phyloP scores from a whole-genome alignment of 2,329 filamentous ascomycete genomes.

The Teratosphaeria destructans region DNA sequence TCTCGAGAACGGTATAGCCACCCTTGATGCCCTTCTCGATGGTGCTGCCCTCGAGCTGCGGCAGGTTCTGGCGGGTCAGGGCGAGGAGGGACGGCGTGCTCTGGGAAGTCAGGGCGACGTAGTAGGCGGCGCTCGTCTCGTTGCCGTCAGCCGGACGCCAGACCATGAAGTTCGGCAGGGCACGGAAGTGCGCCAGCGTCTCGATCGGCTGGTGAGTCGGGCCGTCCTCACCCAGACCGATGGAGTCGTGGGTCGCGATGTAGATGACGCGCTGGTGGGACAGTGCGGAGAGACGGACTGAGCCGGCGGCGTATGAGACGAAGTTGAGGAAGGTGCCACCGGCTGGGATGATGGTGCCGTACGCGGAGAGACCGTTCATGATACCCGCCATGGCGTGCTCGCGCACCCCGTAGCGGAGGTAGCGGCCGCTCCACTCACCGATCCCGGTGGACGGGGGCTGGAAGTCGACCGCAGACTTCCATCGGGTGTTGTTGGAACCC shows the following conservation, averaged over 20 bases:
- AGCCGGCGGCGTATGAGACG: slow-evolving; percentile 91
- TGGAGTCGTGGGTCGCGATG: slow-evolving; percentile 97
- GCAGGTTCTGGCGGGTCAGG: slow-evolving; percentile 94
- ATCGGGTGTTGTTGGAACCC: slow-evolving; percentile 95
- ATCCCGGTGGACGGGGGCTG: slow-evolving; percentile 79
- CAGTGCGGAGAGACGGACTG: slow-evolving; percentile 85
- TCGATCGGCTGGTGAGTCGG: slow-evolving; percentile 99
- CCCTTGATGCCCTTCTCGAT: slow-evolving; percentile 87
- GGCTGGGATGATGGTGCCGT: slow-evolving; percentile 89
- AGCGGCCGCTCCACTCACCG: slow-evolving; percentile 83
- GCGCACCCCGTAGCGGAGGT: slow-evolving; percentile 84
- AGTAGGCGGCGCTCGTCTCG: slow-evolving; percentile 96
- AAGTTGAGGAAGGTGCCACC: slow-evolving; percentile 99
- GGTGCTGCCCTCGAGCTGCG: slow-evolving; percentile 88
- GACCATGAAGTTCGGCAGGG: slow-evolving; percentile 97
- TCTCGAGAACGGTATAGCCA: slow-evolving; percentile 83
- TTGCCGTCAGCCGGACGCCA: slow-evolving; percentile 98
- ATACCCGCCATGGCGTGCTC: slow-evolving; percentile 89
- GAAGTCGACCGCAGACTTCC: slow-evolving; percentile 96
- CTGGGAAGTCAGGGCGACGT: slow-evolving; percentile 81
- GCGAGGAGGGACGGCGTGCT: slow-evolving; percentile 87
- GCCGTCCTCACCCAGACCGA: slow-evolving; percentile 96
- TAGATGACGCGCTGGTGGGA: slow-evolving; percentile 87
- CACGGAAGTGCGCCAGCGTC: slow-evolving; percentile 96
- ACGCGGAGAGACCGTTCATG: slow-evolving; percentile 90